Evolutionary conservation across 2,329 filamentous ascomycete genomes (phyloP).

Genomic region (Sarocladium oryzae): DNA sequence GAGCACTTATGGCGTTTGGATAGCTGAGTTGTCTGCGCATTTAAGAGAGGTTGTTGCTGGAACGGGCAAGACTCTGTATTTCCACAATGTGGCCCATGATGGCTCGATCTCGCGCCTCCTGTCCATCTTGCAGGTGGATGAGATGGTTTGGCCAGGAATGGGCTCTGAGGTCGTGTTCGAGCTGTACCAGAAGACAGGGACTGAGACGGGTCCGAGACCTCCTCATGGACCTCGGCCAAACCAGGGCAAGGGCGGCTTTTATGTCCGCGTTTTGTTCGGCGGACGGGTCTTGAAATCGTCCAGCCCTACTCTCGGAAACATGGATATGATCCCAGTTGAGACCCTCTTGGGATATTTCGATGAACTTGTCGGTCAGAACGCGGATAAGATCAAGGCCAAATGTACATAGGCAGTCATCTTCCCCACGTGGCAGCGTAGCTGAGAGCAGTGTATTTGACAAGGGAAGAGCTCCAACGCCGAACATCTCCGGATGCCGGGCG

Average conservation of each 20-base stretch:
- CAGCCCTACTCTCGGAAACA: slow-evolving; percentile 57
- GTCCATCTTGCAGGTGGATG: slow-evolving; percentile 62
- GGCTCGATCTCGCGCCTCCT: slow-evolving; percentile 63
- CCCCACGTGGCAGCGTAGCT: too few species aligned
- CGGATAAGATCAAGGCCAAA: slow-evolving; percentile 32
- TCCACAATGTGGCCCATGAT: slow-evolving; percentile 78
- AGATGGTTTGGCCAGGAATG: slow-evolving; percentile 84
- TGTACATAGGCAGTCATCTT: slow-evolving; percentile 19
- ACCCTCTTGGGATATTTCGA: slow-evolving; percentile 65
- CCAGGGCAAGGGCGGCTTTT: slow-evolving; percentile 29
- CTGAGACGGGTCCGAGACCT: slow-evolving; percentile 14
- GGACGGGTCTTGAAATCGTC: slow-evolving; percentile 62
- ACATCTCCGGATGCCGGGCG: too few species aligned
- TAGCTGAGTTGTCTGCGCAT: slow-evolving; percentile 64
- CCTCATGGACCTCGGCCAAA: slow-evolving; percentile 6
- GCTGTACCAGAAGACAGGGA: slow-evolving; percentile 45
- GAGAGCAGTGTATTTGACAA: too few species aligned
- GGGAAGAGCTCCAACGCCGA: too few species aligned
- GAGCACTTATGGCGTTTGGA: slow-evolving; percentile 63
- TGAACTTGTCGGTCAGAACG: slow-evolving; percentile 54
- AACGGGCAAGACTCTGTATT: slow-evolving; percentile 41
- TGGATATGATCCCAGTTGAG: slow-evolving; percentile 66
- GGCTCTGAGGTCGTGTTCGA: slow-evolving; percentile 74
- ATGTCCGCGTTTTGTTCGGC: slow-evolving; percentile 63
- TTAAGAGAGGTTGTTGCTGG: slow-evolving; percentile 47